Evolutionary conservation across 2,329 filamentous ascomycete genomes (phyloP).

Genomic region (Xylogone sp.): DNA sequence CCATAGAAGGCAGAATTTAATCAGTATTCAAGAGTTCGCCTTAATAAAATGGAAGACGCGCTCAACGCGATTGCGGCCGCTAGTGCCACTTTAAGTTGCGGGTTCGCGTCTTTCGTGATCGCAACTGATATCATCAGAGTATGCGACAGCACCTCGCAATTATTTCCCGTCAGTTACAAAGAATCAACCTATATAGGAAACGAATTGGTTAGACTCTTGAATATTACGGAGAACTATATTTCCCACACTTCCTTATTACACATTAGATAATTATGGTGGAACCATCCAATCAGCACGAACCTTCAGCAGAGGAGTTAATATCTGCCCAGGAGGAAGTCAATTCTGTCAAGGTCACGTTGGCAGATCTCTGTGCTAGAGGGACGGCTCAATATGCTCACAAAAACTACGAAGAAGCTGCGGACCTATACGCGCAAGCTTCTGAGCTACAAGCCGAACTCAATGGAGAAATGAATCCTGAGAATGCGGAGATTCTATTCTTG

Average conservation of each 20-base stretch:
- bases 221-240: too few species aligned
- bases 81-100: background rate
- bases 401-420: slow-evolving; percentile 80
- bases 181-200: background rate
- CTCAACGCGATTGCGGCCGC: background rate
- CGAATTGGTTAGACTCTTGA: background rate
- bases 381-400: slow-evolving; percentile 84
- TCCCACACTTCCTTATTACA: too few species aligned
- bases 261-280: slow-evolving; percentile 19
- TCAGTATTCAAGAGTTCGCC: background rate
- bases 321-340: slow-evolving; percentile 24
- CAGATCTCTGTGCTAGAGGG: slow-evolving; percentile 75
- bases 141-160: background rate
- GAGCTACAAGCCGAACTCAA: slow-evolving; percentile 89
- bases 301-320: slow-evolving; percentile 10
- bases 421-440: slow-evolving; percentile 83
- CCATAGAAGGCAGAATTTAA: too few species aligned
- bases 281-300: slow-evolving; percentile 19
- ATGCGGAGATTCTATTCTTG: slow-evolving; percentile 89
- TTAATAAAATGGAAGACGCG: background rate
- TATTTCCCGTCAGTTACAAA: background rate
- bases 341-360: slow-evolving; percentile 57
- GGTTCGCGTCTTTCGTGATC: background rate
- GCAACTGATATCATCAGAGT: background rate
- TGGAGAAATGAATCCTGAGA: slow-evolving; percentile 85